Conservation (phyloP, 768 basidiomycete species). For the Phaffia australis region DNA sequence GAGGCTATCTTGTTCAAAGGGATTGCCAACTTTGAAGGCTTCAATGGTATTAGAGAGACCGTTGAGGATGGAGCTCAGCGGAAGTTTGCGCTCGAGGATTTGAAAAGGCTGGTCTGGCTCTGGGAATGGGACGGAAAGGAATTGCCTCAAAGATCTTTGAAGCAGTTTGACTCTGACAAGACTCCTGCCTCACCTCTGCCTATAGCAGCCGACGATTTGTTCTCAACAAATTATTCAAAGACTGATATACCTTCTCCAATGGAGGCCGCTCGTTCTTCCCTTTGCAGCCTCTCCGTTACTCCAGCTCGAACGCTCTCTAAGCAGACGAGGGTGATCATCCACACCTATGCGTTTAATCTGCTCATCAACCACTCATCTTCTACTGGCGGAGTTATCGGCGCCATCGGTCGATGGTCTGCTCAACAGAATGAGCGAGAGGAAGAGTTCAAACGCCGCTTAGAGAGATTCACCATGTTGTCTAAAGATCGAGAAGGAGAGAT, state of each 20-base stretch:
- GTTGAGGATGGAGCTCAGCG: slow-evolving; percentile 21
- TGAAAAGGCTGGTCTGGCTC: slow-evolving; percentile 19
- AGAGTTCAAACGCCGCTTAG: slow-evolving; percentile 7
- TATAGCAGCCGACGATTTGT: no score
- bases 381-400: slow-evolving; percentile 20
- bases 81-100: slow-evolving; percentile 15
- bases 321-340: slow-evolving; percentile 7
- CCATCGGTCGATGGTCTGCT: slow-evolving; percentile 18
- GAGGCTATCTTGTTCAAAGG: slow-evolving; percentile 17
- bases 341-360: slow-evolving; percentile 23
- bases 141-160: not conserved
- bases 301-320: slow-evolving; percentile 20
- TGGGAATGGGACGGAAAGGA: slow-evolving; percentile 22
- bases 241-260: not conserved
- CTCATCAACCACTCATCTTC: not conserved
- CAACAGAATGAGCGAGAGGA: slow-evolving; percentile 11
- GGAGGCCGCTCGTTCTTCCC: not conserved
- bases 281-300: slow-evolving; percentile 13
- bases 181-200: not conserved
- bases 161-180: not conserved
- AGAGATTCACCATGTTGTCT: slow-evolving; percentile 15
- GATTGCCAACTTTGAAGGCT: slow-evolving; percentile 22
- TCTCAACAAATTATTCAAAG: not conserved
- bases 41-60: slow-evolving; percentile 17
- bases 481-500: not conserved